Conservation (phyloP, 2,329 filamentous ascomycete genomes). For the Colletotrichum tropicale region DNA sequence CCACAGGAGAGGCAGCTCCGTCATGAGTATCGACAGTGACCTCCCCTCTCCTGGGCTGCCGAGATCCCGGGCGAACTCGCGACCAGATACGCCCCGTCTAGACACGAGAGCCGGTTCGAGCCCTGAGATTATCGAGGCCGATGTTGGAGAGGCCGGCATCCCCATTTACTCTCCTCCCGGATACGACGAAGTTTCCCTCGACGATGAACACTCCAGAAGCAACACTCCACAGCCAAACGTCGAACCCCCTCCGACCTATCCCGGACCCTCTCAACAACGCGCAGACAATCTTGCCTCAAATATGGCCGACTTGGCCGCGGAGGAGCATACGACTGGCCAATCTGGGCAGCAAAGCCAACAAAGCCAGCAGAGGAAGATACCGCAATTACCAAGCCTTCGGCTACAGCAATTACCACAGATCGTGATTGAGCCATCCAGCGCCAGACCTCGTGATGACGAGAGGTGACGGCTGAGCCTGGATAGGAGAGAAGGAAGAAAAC, state of each 20-base stretch:
- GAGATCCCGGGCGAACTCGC: constrained; percentile 46
- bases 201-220: constrained; percentile 42
- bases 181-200: constrained; percentile 55
- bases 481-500: not conserved
- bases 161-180: constrained; percentile 52
- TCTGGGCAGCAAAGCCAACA: constrained; percentile 20
- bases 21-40: constrained; percentile 58
- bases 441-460: constrained; percentile 14
- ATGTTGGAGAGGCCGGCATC: constrained; percentile 51
- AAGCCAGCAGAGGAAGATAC: constrained; percentile 32
- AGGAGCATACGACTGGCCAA: constrained; percentile 24
- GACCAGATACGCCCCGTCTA: constrained; percentile 43
- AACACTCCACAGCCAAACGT: constrained; percentile 40
- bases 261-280: constrained; percentile 37
- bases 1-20: constrained; percentile 55
- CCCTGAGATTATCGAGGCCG: constrained; percentile 57
- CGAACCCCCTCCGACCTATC: constrained; percentile 58
- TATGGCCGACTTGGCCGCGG: constrained; percentile 15
- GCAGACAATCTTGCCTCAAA: constrained; percentile 22
- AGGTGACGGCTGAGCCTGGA: not conserved
- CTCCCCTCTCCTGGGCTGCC: constrained; percentile 42
- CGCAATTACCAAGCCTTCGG: constrained; percentile 58
- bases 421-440: constrained; percentile 59
- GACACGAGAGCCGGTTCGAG: constrained; percentile 52
- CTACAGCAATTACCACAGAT: constrained; percentile 59